Conservation (phyloP, 1,139 yeast genomes). For the Pichia inconspicua region DNA sequence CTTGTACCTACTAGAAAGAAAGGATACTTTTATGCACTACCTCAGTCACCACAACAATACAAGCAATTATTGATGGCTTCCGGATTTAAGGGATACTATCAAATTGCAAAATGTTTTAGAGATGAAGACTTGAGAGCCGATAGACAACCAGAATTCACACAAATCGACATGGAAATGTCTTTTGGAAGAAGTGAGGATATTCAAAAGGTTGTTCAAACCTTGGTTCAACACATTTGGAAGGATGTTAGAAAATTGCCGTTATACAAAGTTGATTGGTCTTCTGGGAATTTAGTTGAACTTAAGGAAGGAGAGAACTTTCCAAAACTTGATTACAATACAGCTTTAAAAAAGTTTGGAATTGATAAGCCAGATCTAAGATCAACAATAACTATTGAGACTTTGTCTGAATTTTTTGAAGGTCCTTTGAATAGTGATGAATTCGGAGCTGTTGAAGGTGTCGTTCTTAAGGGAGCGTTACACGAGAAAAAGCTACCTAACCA, state of each 20-base stretch:
- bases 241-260: slow-evolving; percentile 35
- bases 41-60: slow-evolving; percentile 97
- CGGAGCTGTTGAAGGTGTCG: slow-evolving; percentile 66
- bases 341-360: slow-evolving; percentile 69
- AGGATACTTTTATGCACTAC: slow-evolving; percentile 69
- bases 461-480: slow-evolving; percentile 44
- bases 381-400: slow-evolving; percentile 40
- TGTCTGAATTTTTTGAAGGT: slow-evolving; percentile 37
- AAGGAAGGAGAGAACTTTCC: slow-evolving; percentile 29
- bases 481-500: slow-evolving; percentile 30
- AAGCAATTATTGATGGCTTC: slow-evolving; percentile 92
- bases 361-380: slow-evolving; percentile 92
- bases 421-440: slow-evolving; percentile 35
- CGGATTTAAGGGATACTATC: slow-evolving; percentile 80
- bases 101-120: slow-evolving; percentile 87
- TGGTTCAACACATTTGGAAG: slow-evolving; percentile 52
- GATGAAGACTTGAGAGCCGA: slow-evolving; percentile 94
- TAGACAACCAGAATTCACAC: slow-evolving; percentile 97
- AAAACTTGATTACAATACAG: slow-evolving; percentile 56
- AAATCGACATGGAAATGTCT: slow-evolving; percentile 89
- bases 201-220: slow-evolving; percentile 50
- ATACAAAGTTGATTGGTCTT: slow-evolving; percentile 29
- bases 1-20: slow-evolving; percentile 78
- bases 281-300: slow-evolving; percentile 22
- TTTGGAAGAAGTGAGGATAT: slow-evolving; percentile 68